Base-by-base conservation (phyloP, 2,329 filamentous ascomycete genomes). In the Didymosphaeria variabile region DNA sequence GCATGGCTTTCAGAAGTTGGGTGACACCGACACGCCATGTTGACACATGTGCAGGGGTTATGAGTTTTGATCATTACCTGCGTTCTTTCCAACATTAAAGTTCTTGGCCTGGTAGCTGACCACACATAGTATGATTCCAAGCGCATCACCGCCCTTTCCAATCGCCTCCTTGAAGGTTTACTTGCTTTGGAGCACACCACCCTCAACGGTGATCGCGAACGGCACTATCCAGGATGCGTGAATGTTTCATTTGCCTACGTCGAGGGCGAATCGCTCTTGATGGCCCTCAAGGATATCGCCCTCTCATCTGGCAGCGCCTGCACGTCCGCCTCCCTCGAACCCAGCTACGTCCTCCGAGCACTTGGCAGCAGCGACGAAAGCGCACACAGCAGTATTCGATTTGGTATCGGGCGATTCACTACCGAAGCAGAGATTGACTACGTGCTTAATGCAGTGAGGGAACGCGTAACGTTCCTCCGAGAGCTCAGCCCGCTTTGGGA, bases 191-290 rank as follows among this genome's bases (percentile, higher is more conserved):
- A 98, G 78, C 95, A 99, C 80, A 97, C 95, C 2, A 87, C 86
- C 9, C 89, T 97, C 70, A 99, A 99, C 73, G 95, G 95, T 54
- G 93, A 95, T 70, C 85, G 89, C 1, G 80, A 90, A 5, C 86
- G 88, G 55, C 96, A 96, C 79, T 99, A 99, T 77, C 93, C 95
- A 1, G 95, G 95, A 65, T 99, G 95, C 72, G 94, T 99, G 63
- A 99, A 99, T 79, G 91, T 99, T 12, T 99, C 95, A 0, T 99
- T 99, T 75, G 94, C 95, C 36, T 99, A 99, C 73, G 93, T 99
- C 5, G 95, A 99, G 81, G 95, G 95, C 68, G 95, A 99, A 81
- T 98, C 95, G 2, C 89, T 99, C 1, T 86, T 99, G 65, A 99
- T 99, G 95, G 95, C 95, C 0, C 83, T 99, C 49, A 99, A 99